phyloP scores from a whole-genome alignment of 1,284 basidiomycete genomes.

The Salmacisia buchloeana region DNA sequence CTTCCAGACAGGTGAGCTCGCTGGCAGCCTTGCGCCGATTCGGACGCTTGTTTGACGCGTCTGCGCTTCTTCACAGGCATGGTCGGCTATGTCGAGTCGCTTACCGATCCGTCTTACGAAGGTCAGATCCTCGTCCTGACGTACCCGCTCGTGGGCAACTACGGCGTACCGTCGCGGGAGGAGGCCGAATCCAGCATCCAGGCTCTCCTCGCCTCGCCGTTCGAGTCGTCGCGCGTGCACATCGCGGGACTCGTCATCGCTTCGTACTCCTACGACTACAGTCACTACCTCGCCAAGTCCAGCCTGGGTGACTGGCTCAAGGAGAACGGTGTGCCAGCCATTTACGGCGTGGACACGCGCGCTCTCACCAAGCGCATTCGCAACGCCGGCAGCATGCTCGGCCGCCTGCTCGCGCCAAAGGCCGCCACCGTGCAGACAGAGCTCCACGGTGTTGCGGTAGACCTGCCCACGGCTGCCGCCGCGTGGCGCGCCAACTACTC shows the following conservation, averaged over 20 bases:
- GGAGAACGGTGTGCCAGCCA: slow-evolving; percentile 88
- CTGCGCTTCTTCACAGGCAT: slow-evolving; percentile 52
- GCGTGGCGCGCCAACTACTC: slow-evolving; percentile 77
- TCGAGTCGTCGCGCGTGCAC: slow-evolving; percentile 93
- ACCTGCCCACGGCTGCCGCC: slow-evolving; percentile 12
- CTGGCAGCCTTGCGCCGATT: neutral
- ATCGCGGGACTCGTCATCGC: slow-evolving; percentile 85
- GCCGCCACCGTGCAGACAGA: slow-evolving; percentile 28
- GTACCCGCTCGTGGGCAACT: slow-evolving; percentile 95
- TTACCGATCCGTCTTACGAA: slow-evolving; percentile 97
- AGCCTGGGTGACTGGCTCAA: slow-evolving; percentile 89
- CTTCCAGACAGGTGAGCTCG: slow-evolving; percentile 87
- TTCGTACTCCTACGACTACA: slow-evolving; percentile 83
- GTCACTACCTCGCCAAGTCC: slow-evolving; percentile 86
- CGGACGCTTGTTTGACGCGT: neutral
- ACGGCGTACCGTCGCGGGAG: slow-evolving; percentile 83
- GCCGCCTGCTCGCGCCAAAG: slow-evolving; percentile 48
- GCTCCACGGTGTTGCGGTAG: slow-evolving; percentile 1
- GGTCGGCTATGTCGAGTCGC: slow-evolving; percentile 97
- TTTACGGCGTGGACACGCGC: slow-evolving; percentile 94
- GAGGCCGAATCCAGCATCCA: slow-evolving; percentile 51
- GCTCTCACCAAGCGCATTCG: slow-evolving; percentile 93
- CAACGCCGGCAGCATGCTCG: slow-evolving; percentile 84
- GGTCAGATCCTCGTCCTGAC: slow-evolving; percentile 97
- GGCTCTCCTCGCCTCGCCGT: slow-evolving; percentile 56